These are phyloP conservation scores for Populus tomentosa DNA, from an alignment of 441 rosid genomes.

Conservation along the genomic window DNA sequence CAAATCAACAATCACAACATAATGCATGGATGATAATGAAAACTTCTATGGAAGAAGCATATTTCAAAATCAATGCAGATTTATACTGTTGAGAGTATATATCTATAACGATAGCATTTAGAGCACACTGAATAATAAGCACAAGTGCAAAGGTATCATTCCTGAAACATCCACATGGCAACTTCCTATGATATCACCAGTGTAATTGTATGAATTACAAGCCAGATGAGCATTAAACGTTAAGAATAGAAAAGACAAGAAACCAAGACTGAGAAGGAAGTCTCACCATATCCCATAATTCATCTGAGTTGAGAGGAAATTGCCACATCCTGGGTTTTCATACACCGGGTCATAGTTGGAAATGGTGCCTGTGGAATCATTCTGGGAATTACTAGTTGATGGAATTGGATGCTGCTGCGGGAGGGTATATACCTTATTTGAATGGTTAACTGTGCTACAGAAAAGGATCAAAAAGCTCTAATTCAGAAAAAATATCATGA, in stretches of 20 bases:
- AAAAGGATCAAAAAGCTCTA: neutral
- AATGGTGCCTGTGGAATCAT: conserved; percentile 18
- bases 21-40: neutral
- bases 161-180: neutral
- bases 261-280: neutral
- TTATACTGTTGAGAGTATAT: neutral
- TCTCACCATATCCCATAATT: conserved; percentile 30
- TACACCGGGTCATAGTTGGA: conserved; percentile 24
- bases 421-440: conserved; percentile 10
- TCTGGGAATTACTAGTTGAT: conserved; percentile 22
- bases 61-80: neutral
- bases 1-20: neutral
- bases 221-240: neutral
- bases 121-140: neutral
- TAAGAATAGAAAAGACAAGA: neutral
- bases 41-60: neutral
- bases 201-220: neutral
- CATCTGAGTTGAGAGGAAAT: conserved; percentile 24
- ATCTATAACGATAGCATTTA: neutral
- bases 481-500: neutral
- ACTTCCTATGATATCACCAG: neutral
- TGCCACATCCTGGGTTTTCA: conserved; percentile 26
- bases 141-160: neutral
- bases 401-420: conserved; percentile 16
- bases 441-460: conserved; percentile 25